These are phyloP conservation scores for Puccinia triticina DNA, from an alignment of 1,284 basidiomycete genomes.

Conservation along the genomic window DNA sequence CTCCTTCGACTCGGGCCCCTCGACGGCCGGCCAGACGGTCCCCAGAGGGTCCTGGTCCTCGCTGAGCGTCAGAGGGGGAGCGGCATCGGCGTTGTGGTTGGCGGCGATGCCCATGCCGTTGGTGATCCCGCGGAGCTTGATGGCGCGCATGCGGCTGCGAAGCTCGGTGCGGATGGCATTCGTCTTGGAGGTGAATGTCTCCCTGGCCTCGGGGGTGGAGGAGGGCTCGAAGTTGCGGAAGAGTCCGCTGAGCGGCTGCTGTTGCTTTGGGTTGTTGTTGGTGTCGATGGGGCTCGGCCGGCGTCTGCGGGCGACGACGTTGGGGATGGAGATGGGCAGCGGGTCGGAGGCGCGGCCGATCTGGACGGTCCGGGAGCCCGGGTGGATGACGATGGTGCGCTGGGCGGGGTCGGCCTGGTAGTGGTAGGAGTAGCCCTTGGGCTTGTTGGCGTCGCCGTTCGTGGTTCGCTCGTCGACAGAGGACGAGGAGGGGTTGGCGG, in stretches of 20 bases:
- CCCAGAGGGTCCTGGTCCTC: constrained; percentile 78
- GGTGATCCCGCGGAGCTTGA: constrained; percentile 77
- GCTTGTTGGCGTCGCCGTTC: not conserved
- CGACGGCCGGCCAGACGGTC: constrained; percentile 75
- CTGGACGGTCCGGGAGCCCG: constrained; percentile 81
- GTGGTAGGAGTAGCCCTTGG: not conserved
- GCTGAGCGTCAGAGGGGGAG: constrained; percentile 76
- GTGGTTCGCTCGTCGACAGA: not conserved
- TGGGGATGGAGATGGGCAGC: constrained; percentile 72
- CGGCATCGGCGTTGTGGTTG: constrained; percentile 63
- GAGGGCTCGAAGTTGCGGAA: constrained; percentile 27
- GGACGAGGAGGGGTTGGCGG: not conserved
- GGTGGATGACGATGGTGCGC: constrained; percentile 79
- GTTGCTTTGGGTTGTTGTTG: too few relatives aligned
- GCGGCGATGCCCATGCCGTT: constrained; percentile 75
- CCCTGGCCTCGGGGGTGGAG: constrained; percentile 57
- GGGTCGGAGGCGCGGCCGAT: constrained; percentile 90
- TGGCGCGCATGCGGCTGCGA: constrained; percentile 80
- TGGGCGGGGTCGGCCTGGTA: constrained; percentile 43
- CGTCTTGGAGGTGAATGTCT: constrained; percentile 73
- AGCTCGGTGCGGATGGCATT: constrained; percentile 73
- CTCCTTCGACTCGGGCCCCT: constrained; percentile 60
- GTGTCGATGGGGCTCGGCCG: not conserved
- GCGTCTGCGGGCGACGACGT: constrained; percentile 69
- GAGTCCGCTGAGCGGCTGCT: constrained; percentile 19